A percentile compares a stretch with the other conserved stretches of the same genome.
phyloP scores from a whole-genome alignment of 2,329 filamentous ascomycete genomes.

The Macrophomina tecta region DNA sequence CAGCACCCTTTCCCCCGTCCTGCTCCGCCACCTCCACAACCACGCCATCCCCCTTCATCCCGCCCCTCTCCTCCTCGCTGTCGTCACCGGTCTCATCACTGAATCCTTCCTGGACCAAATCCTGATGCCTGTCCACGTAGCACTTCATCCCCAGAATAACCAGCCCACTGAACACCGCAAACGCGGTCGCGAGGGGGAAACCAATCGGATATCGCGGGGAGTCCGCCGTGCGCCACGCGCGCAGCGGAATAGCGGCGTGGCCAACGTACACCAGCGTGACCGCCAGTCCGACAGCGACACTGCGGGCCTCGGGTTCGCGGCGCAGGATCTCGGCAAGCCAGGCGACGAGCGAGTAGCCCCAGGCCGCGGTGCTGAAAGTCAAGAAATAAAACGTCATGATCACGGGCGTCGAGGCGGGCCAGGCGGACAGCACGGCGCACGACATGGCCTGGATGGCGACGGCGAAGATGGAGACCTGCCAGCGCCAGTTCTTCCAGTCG shows the following conservation, averaged over 20 bases:
- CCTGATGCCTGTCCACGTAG: not conserved
- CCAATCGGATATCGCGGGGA: constrained; percentile 21
- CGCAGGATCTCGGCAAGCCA: constrained; percentile 30
- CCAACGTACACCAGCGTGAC: constrained; percentile 25
- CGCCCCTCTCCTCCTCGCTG: not conserved
- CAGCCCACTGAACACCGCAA: not conserved
- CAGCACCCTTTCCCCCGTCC: not conserved
- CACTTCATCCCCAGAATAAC: not conserved
- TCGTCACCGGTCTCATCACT: not conserved
- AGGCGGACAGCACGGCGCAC: constrained; percentile 28
- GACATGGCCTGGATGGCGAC: constrained; percentile 9
- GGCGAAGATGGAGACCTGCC: constrained; percentile 29
- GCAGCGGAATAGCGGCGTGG: constrained; percentile 30
- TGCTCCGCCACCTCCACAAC: not conserved
- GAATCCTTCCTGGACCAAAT: not conserved
- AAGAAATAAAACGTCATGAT: constrained; percentile 31
- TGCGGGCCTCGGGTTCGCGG: constrained; percentile 30
- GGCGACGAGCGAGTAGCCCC: constrained; percentile 28
- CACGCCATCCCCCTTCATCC: not conserved
- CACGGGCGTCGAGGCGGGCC: constrained; percentile 20
- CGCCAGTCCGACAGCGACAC: constrained; percentile 27
- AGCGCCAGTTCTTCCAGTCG: constrained; percentile 30
- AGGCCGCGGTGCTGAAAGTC: constrained; percentile 29
- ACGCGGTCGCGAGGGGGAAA: constrained; percentile 13
- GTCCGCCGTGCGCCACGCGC: constrained; percentile 28